Percentiles rank a stretch among this genome's conserved stretches.
Evolutionary conservation across 2,329 filamentous ascomycete species (phyloP).

Genomic region (Calonectria montana): DNA sequence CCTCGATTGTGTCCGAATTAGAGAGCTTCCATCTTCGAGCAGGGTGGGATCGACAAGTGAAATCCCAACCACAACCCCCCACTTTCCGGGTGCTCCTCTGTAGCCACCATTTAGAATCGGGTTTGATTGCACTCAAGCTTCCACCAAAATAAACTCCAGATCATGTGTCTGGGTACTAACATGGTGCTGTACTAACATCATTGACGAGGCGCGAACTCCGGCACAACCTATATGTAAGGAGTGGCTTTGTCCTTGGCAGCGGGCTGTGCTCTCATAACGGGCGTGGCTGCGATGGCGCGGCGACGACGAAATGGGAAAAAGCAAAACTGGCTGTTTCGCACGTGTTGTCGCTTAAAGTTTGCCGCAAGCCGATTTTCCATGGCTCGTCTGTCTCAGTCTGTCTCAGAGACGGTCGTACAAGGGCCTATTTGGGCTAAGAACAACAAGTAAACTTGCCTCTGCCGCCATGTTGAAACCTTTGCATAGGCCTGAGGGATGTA

Average conservation of each 20-base stretch:
- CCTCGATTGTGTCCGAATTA: neutral
- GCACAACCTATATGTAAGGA: neutral
- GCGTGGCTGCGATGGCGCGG: constrained; percentile 36
- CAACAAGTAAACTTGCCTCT: neutral
- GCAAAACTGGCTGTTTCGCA: constrained; percentile 38
- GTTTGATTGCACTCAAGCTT: neutral
- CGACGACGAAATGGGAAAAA: constrained; percentile 32
- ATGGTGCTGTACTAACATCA: neutral
- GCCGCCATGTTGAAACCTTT: neutral
- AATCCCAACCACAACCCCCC: neutral
- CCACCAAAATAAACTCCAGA: constrained; percentile 2
- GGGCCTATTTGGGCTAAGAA: neutral
- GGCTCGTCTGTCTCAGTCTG: constrained; percentile 30
- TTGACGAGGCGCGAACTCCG: neutral
- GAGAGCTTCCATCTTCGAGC: neutral
- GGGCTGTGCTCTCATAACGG: constrained; percentile 29
- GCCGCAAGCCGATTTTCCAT: constrained; percentile 33
- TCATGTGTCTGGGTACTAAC: neutral
- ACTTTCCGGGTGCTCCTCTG: neutral
- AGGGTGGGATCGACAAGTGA: constrained; percentile 3
- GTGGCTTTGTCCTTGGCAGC: constrained; percentile 22
- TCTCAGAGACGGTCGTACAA: constrained; percentile 30
- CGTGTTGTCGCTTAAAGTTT: constrained; percentile 43
- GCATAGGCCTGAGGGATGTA: neutral
- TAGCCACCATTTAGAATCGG: neutral